Percentiles rank a stretch among this genome's conserved stretches.
phyloP scores from a whole-genome alignment of 176 grass and related monocot species.

The Puya raimondii region DNA sequence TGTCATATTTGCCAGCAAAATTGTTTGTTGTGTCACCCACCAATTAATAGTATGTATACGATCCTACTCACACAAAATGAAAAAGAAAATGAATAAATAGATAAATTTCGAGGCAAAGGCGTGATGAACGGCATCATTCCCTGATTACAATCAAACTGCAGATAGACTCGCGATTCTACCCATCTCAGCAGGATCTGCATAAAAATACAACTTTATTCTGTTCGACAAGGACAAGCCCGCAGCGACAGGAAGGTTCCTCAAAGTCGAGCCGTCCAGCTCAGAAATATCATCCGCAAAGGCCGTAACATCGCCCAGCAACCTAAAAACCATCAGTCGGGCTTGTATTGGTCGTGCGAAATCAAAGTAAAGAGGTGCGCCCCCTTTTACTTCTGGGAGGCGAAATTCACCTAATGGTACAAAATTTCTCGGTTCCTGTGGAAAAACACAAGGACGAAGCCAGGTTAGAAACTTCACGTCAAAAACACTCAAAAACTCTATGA shows the following conservation, averaged over 20 bases:
- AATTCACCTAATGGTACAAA: conserved; percentile 58
- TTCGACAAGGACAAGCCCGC: conserved; percentile 75
- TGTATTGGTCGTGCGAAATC: conserved; percentile 68
- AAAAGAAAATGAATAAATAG: neutral
- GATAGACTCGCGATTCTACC: conserved; percentile 67
- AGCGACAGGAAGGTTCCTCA: conserved; percentile 71
- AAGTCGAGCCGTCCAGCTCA: conserved; percentile 56
- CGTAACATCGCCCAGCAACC: conserved; percentile 74
- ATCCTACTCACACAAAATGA: neutral
- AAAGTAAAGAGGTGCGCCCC: conserved; percentile 65
- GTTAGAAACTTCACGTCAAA: neutral
- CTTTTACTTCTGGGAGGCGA: conserved; percentile 73
- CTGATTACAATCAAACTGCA: conserved; percentile 42
- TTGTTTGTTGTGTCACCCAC: neutral
- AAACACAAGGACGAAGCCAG: conserved; percentile 9
- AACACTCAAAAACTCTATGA: neutral
- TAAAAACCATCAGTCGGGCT: conserved; percentile 59
- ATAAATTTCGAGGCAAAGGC: neutral
- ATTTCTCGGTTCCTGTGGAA: conserved; percentile 66
- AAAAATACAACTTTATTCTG: conserved; percentile 87
- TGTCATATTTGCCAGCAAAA: too few relatives aligned
- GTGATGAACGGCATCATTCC: neutral
- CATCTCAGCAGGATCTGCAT: conserved; percentile 87
- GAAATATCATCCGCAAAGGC: conserved; percentile 77
- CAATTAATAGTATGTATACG: neutral